A percentile compares a stretch with the other conserved stretches of the same genome.
These are phyloP conservation scores for Golubevia sp. DNA, from an alignment of 1,284 basidiomycete species.

Conservation along the genomic window DNA sequence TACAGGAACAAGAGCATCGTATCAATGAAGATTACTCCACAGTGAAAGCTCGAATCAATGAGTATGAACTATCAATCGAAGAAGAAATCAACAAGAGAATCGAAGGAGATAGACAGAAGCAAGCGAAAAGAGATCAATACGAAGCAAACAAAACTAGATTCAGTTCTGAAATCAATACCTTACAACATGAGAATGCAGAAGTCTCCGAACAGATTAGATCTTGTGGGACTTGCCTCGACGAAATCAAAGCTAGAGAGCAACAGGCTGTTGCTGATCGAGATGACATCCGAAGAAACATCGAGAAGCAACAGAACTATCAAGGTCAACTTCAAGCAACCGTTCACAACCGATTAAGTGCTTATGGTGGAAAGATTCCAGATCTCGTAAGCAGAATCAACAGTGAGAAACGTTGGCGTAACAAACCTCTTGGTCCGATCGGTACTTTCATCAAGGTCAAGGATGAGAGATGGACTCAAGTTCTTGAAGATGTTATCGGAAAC, in stretches of 20 bases:
- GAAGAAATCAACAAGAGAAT: constrained; percentile 68
- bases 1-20: constrained; percentile 18
- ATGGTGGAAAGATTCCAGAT: constrained; percentile 39
- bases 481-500: constrained; percentile 72
- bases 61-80: constrained; percentile 67
- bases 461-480: constrained; percentile 70
- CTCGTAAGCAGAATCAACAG: constrained; percentile 65
- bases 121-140: constrained; percentile 35
- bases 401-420: constrained; percentile 61
- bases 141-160: constrained; percentile 12
- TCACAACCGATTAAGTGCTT: constrained; percentile 38
- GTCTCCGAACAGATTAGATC: constrained; percentile 46
- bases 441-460: constrained; percentile 84
- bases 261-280: constrained; percentile 70
- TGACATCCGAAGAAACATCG: constrained; percentile 38
- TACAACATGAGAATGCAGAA: constrained; percentile 29
- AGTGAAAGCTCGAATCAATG: constrained; percentile 63
- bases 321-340: constrained; percentile 12
- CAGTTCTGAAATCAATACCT: neutral
- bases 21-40: constrained; percentile 32
- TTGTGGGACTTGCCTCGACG: constrained; percentile 25
- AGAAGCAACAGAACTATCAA: constrained; percentile 3
- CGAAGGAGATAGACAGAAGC: constrained; percentile 61
- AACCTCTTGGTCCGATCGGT: constrained; percentile 71
- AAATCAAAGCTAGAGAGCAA: constrained; percentile 2